Evolutionary conservation across 495 filamentous ascomycete genomes (phyloP).

Genomic region (Gamarada debralockiae): DNA sequence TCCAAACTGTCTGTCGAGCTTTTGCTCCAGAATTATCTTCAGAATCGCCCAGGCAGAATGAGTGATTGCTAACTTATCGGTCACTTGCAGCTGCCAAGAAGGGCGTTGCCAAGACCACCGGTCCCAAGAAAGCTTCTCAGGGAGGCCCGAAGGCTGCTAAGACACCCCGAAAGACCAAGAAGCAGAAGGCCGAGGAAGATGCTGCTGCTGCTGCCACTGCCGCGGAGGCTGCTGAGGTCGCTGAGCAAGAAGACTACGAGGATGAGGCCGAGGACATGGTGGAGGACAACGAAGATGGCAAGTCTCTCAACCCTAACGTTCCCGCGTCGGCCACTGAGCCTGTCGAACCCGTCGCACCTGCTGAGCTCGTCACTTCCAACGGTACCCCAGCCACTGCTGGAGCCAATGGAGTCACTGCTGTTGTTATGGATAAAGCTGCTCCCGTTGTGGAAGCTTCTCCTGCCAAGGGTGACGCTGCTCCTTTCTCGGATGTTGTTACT

Average conservation of each 20-base stretch:
- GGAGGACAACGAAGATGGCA: background rate
- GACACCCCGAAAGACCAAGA: background rate
- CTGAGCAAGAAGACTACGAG: background rate
- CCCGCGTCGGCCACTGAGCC: background rate
- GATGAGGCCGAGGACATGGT: background rate
- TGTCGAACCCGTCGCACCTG: background rate
- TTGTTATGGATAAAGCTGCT: no score
- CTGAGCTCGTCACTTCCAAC: background rate
- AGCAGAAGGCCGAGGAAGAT: background rate
- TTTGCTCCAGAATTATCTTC: no score
- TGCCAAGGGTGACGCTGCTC: no score
- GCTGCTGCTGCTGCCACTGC: background rate
- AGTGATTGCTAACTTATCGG: no score
- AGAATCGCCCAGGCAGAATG: no score
- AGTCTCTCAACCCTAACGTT: background rate
- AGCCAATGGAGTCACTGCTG: no score
- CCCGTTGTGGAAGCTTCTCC: no score
- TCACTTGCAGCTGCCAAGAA: slow-evolving; percentile 2
- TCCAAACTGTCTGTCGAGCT: no score
- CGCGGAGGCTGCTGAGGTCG: background rate
- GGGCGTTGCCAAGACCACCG: slow-evolving; percentile 5
- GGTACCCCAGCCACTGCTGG: no score
- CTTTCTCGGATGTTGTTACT: no score
- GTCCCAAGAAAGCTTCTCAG: slow-evolving; percentile 7
- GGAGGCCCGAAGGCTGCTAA: background rate